phyloP scores from a whole-genome alignment of 2,329 filamentous ascomycete species.

The Dactylellina leptospora region DNA sequence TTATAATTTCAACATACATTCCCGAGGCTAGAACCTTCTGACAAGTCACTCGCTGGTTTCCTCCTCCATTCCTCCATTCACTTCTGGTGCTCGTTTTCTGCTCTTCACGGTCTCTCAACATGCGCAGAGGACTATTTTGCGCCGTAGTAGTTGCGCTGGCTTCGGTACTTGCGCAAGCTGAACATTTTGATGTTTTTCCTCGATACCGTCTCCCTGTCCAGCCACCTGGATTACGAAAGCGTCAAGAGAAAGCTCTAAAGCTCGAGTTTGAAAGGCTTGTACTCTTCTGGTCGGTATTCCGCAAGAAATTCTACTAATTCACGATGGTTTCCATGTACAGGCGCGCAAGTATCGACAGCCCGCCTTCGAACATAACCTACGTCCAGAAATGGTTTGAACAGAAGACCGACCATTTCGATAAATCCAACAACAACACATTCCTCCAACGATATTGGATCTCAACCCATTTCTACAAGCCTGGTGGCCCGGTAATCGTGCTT shows the following conservation, averaged over 20 bases:
- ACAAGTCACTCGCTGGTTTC: background rate
- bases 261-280: conserved; percentile 1
- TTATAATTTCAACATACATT: background rate
- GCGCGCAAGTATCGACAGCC: conserved; percentile 2
- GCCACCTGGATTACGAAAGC: conserved; percentile 34
- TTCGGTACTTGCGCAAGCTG: background rate
- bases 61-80: background rate
- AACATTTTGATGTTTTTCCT: conserved; percentile 5
- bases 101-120: background rate
- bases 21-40: background rate
- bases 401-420: conserved; percentile 63
- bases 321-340: conserved; percentile 7
- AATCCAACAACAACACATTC: conserved; percentile 75
- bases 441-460: conserved; percentile 85
- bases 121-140: conserved; percentile 18
- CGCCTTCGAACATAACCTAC: conserved; percentile 30
- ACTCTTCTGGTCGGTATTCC: conserved; percentile 8
- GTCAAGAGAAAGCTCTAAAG: conserved; percentile 19
- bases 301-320: background rate
- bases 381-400: conserved; percentile 42
- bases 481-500: conserved; percentile 82
- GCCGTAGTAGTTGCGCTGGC: background rate
- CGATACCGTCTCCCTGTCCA: conserved; percentile 21
- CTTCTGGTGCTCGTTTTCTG: background rate
- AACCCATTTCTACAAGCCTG: conserved; percentile 75